Evolutionary conservation across 768 basidiomycete genomes (phyloP).

Genomic region (Lanmaoa pseudosensibilis): DNA sequence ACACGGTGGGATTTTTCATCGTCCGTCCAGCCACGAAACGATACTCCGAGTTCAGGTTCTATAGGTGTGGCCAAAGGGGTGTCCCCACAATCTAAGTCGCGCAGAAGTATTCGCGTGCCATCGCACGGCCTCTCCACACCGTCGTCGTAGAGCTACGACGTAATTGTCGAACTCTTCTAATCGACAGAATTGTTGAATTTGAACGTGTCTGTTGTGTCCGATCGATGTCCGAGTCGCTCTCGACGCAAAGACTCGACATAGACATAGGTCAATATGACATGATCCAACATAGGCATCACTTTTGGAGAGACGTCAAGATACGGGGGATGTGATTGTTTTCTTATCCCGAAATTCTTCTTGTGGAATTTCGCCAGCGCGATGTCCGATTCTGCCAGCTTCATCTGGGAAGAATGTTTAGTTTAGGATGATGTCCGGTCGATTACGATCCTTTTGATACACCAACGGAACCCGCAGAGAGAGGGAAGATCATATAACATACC

Average conservation of each 20-base stretch:
- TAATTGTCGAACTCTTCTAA: background rate
- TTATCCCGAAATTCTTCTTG: slow-evolving; percentile 25
- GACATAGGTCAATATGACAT: slow-evolving; percentile 29
- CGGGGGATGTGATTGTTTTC: slow-evolving; percentile 22
- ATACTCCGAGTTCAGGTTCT: background rate
- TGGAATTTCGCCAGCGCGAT: slow-evolving; percentile 22
- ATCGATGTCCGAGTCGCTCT: slow-evolving; percentile 19
- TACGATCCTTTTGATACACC: background rate
- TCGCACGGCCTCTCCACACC: background rate
- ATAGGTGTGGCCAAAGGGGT: background rate
- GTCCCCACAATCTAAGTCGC: background rate
- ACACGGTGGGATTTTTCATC: background rate
- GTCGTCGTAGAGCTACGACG: background rate
- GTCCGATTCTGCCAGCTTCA: slow-evolving; percentile 19
- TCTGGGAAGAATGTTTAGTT: slow-evolving; percentile 10
- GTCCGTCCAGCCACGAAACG: background rate
- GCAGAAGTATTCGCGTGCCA: background rate
- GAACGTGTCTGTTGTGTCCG: background rate
- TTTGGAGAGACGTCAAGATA: slow-evolving; percentile 27
- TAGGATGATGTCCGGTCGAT: background rate
- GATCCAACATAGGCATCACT: slow-evolving; percentile 25
- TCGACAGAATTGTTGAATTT: background rate
- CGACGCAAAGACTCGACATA: slow-evolving; percentile 29
- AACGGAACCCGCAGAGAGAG: background rate
- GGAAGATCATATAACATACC: slow-evolving; percentile 14